Conservation (phyloP, 176 grass and related monocot species). For the Zizania latifolia region DNA sequence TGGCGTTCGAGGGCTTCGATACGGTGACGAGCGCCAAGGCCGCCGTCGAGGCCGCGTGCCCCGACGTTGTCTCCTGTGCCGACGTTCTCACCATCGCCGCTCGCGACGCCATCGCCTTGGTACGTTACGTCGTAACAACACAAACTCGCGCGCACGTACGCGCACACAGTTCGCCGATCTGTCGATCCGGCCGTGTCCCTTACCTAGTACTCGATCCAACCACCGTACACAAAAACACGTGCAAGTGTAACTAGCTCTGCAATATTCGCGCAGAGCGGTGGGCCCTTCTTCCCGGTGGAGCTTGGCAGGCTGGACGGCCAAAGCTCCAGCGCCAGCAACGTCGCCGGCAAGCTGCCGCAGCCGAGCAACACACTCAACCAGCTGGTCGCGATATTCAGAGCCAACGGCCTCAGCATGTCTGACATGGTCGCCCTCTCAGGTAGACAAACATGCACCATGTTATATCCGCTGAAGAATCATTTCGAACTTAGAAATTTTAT, state of each 20-base stretch:
- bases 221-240: too few relatives aligned
- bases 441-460: too few relatives aligned
- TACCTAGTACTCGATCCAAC: not conserved
- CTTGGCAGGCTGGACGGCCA: conserved; percentile 74
- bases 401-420: conserved; percentile 41
- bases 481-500: too few relatives aligned
- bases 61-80: conserved; percentile 64
- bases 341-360: conserved; percentile 44
- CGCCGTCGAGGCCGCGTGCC: conserved; percentile 63
- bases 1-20: conserved; percentile 67
- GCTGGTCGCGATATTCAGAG: conserved; percentile 40
- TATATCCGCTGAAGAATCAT: too few relatives aligned
- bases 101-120: conserved; percentile 57
- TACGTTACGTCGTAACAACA: not conserved
- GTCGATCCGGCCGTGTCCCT: too few relatives aligned
- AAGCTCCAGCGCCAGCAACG: conserved; percentile 44
- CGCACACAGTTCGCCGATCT: not conserved
- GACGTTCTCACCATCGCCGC: conserved; percentile 77
- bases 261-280: conserved; percentile 41
- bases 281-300: conserved; percentile 60
- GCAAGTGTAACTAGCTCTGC: too few relatives aligned
- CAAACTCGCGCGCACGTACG: not conserved
- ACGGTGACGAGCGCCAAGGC: conserved; percentile 62
- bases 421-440: conserved; percentile 79
- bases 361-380: conserved; percentile 34